Percentiles rank a stretch among this genome's conserved stretches.
These are phyloP conservation scores for Polytrichum formosum DNA, from an alignment of 225 moss, liverwort and hornwort species.

Conservation along the genomic window DNA sequence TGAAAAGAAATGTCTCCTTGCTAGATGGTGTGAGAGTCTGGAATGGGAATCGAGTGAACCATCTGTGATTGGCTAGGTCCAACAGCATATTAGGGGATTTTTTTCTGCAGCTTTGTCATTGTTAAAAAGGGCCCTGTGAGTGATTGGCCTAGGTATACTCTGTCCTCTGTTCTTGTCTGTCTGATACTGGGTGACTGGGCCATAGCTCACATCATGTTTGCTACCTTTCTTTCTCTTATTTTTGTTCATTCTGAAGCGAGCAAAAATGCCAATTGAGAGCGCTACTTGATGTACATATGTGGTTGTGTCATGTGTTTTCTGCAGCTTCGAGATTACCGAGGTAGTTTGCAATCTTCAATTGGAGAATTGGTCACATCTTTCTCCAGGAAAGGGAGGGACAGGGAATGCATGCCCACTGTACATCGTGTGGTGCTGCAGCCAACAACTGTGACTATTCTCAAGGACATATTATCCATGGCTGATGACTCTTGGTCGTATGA, in stretches of 20 bases:
- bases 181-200: too few relatives aligned
- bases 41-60: too few relatives aligned
- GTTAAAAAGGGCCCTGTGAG: neutral
- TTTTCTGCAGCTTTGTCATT: too few relatives aligned
- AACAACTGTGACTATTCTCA: slow-evolving; percentile 78
- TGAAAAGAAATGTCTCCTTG: too few relatives aligned
- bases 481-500: slow-evolving; percentile 86
- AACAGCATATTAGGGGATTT: too few relatives aligned
- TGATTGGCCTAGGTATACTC: neutral
- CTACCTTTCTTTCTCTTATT: neutral
- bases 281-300: neutral
- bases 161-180: too few relatives aligned
- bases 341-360: slow-evolving; percentile 43
- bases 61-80: too few relatives aligned
- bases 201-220: too few relatives aligned
- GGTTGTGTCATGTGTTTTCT: neutral
- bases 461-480: slow-evolving; percentile 85
- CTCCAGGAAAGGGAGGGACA: slow-evolving; percentile 45
- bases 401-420: slow-evolving; percentile 67
- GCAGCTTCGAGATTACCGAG: slow-evolving; percentile 94
- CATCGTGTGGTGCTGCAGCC: slow-evolving; percentile 76
- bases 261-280: neutral
- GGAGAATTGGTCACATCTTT: slow-evolving; percentile 37
- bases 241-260: neutral
- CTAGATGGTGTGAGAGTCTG: too few relatives aligned